Evolutionary conservation across 345 rosid genomes (phyloP), one percentile per base, ranked within the genome.

Genomic region (Physaria fendleri): DNA sequence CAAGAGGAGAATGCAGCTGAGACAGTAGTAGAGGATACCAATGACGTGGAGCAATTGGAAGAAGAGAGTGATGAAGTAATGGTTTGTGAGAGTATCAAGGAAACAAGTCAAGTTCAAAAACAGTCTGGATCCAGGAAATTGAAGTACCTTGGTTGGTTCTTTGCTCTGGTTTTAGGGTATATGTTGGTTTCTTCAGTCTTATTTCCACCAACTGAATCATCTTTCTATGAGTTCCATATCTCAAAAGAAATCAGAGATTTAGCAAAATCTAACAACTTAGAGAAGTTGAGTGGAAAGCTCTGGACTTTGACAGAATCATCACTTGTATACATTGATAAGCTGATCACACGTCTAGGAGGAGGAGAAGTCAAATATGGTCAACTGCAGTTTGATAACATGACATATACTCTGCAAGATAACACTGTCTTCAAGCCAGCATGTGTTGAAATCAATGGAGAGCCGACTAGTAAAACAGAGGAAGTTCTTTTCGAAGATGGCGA

Each of bases 361-460:
- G 6, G 14, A 4, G 9, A 61, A 15, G 40, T 41, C 69, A 72
- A 32, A 15, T 58, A 54, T 52, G 72, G 57, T 48, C 64, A 62
- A 4, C 25, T 82, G 32, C 71, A 70, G 57, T 90, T 74, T 54
- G 68, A 69, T 32, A 87, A 90, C 74, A 71, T 76, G 78, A 82
- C 87, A n/a, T 44, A 32, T 58, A 52, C 60, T 72, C 44, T 77
- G 0, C 76, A 81, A 43, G 72, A 66, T 51, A 20, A 37, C 22
- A 76, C 68, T 35, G 71, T 56, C 16, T 69, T 62, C 46, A 6
- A 43, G 39, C 66, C 53, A 22, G 4, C n/a, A 21, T 41, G 56
- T 17, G 17, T 74, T 71, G 76, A 49, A 34, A 66, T 58, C 29
- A 49, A 15, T 15, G 63, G 38, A 18, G 55, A 12, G n/a, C n/a